Conservation (phyloP, 305 asterid genomes). For the Fraxinus latifolia region DNA sequence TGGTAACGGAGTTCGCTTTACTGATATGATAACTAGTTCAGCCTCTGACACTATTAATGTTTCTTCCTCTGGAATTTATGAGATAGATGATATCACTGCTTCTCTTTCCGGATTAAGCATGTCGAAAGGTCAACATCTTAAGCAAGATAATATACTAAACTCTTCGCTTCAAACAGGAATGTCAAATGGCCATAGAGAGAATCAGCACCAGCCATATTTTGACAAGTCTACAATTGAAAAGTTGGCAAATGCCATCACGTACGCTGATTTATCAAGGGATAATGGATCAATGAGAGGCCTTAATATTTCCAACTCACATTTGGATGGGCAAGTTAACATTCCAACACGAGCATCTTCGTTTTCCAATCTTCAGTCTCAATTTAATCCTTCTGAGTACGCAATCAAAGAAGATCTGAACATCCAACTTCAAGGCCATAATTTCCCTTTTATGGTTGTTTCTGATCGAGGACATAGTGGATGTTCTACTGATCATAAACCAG, state of each 20-base stretch:
- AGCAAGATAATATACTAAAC: slow-evolving; percentile 32
- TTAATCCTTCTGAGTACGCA: slow-evolving; percentile 38
- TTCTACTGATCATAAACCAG: slow-evolving; percentile 24
- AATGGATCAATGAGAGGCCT: slow-evolving; percentile 30
- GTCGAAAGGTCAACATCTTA: slow-evolving; percentile 36
- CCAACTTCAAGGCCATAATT: slow-evolving; percentile 33
- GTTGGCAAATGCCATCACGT: slow-evolving; percentile 30
- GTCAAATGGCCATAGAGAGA: slow-evolving; percentile 29
- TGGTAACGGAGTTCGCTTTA: slow-evolving; percentile 30
- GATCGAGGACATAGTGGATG: slow-evolving; percentile 27
- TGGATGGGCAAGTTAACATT: slow-evolving; percentile 41
- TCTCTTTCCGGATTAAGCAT: slow-evolving; percentile 50
- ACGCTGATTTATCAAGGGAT: slow-evolving; percentile 34
- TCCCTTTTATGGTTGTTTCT: slow-evolving; percentile 29
- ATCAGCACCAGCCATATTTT: slow-evolving; percentile 40
- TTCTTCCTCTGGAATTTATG: slow-evolving; percentile 47
- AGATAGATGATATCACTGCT: slow-evolving; percentile 50
- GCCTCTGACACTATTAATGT: slow-evolving; percentile 28
- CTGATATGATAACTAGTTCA: slow-evolving; percentile 29
- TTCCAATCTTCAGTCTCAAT: slow-evolving; percentile 49
- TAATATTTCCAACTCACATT: slow-evolving; percentile 25
- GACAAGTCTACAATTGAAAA: slow-evolving; percentile 45
- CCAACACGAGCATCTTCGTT: slow-evolving; percentile 61
- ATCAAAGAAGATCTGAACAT: slow-evolving; percentile 39
- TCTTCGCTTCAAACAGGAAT: slow-evolving; percentile 41